Base-by-base conservation (phyloP, 192 early-diverging fungal species). In the Podila horticola region DNA sequence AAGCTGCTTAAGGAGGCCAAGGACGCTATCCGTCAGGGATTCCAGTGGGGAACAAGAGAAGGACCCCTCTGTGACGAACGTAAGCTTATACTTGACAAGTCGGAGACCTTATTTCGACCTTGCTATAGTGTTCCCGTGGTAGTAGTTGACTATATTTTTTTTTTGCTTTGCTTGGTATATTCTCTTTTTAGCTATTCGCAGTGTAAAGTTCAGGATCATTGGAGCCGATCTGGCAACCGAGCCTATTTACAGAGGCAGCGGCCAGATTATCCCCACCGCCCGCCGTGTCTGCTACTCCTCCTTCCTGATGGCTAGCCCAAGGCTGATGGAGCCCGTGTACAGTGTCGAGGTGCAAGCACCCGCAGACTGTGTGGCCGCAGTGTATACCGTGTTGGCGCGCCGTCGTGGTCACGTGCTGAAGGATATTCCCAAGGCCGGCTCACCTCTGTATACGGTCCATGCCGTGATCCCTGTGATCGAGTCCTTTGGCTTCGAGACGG, bases 41-140 rank as follows among this genome's bases (percentile, higher is more conserved):
- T 99, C 88, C 95, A 97, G 83, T 99, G 98, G 98, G 97, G 94
- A 29, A 90, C 96, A 1, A 89, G 96, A 52, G 97, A 99, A 76
- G 98, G 98, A 10, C 98, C 98, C 15, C 84, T 99, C 15, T 95
- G 94, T 67, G 98, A 99, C 83, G 98, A 99, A 88, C 96, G 93
- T 94, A 84, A 87, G 88, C 84, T 55, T 29, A 19, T 67, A 0
- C 31, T 52, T 29, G 22, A 15, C n/a, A 19, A 24, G 4, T 31
- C 2, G 49, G 33, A 1, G 34, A 36, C 7, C 41, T n/a, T 3
- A 55, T 45, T 41, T 22, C 50, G 20, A 61, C 45, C 7, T n/a
- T 50, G 1, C 12, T 19, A 26, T 50, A 48, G 26, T 12, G 20
- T 24, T 41, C 31, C 34, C 64, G 17, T 69, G 19, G 55, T 17